Base-by-base conservation (phyloP, 2,329 filamentous ascomycete genomes). In the Pleomassaria siparia region DNA sequence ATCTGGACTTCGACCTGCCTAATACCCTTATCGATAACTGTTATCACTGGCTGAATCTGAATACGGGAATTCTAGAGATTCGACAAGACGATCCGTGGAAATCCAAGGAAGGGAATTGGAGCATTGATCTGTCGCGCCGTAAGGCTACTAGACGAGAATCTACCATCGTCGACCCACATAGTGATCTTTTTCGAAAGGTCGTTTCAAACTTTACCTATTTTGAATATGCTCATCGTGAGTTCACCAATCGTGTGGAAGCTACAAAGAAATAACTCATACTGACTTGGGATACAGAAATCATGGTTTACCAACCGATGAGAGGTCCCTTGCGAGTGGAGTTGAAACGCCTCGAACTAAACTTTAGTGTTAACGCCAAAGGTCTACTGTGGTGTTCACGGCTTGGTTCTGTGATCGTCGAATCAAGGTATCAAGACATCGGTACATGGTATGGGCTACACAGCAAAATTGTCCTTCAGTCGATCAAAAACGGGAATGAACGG, bases 1-100 rank as follows among this genome's bases (percentile, higher is more conserved):
- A 6, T 43, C 20, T 2, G 21, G 37, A 4, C 12, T 74, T 67
- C 28, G 82, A 84, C 51, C 63, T 86, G 0, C 85, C 84, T 0
- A 54, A 53, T 0, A 59, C 72, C 0, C 67, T 88, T 0, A 51
- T 84, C 0, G 62, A 78, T 0, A 66, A 75, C 6, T 85, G 80
- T 41, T 70, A 79, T 0, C 84, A 88, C 51, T 87, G 83, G 82
- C 67, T 86, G 3, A 71, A 86, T 33, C 11, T 84, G 0, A 40
- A 49, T 1, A 67, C 66, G 1, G 69, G 71, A 2, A 43, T 66
- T 1, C 41, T 88, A 0, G 79, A 87, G 36, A 76, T 85, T 18
- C 72, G 83, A 8, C 74, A 72, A 6, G 60, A 63, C 1, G 49
- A 60, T n/a, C 67, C 69, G 1, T 81, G 77, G 77, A 66, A 43